Evolutionary conservation across 2,329 filamentous ascomycete species (phyloP), one percentile per base, ranked within the genome.

Genomic region (Plenodomus tracheiphilus): DNA sequence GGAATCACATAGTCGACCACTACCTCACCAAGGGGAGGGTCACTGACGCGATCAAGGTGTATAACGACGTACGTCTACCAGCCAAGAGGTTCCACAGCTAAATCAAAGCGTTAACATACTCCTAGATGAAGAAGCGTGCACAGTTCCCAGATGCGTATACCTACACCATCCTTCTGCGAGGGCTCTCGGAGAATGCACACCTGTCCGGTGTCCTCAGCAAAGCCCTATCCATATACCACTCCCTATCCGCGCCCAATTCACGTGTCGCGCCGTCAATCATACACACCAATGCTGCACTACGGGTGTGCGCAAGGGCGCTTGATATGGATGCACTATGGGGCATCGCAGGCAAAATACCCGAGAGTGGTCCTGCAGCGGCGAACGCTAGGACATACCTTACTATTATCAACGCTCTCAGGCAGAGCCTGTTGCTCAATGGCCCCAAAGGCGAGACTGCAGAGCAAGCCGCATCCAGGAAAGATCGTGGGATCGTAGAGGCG

Each of bases 281-380:
- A 47, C 94, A 97, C 66, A 85, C 89, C 54, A 99, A 99, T 68
- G 89, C 92, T 9, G 84, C 91, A n/a, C 77, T 99, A 38, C 85
- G 86, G 49, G 88, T 94, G 8, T 97, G 92, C 69, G 82, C 86
- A 40, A 81, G 84, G 48, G 86, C 88, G 3, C 71, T 79, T 11
- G 87, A 97, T 66, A 79, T 96, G 70, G 91, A 96, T 58, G 83
- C 86, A 15, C 75, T 97, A 59, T 96, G 94, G 79, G 81, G 82
- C 46, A 81, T 97, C 55, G 83, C 86, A 37, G 81, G 84, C n/a
- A 84, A 85, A 25, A 80, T 93, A 48, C 87, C 91, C 15, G 81
- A 85, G 13, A 74, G 69, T 9, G 87, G 84, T 0, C 68, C 80
- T 0, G 81, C 83, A 25, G 76, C 85, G 16, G 86, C 92, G 3